These are phyloP conservation scores for Pisolithus microcarpus DNA, from an alignment of 768 basidiomycete genomes.

Conservation along the genomic window DNA sequence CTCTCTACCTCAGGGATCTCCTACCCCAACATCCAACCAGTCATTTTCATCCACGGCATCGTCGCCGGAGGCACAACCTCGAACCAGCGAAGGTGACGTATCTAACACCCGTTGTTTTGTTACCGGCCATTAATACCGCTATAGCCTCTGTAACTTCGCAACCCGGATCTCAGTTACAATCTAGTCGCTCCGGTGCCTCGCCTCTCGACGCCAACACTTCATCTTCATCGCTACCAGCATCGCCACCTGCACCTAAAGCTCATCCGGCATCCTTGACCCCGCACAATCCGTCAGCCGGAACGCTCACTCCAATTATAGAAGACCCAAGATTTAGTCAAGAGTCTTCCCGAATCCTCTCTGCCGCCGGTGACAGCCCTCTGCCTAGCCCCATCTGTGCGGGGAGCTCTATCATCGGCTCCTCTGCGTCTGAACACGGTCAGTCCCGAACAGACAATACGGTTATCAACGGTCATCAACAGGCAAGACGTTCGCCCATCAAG, in stretches of 20 bases:
- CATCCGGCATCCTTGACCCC: conserved; percentile 12
- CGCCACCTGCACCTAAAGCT: conserved; percentile 6
- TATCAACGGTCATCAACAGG: not conserved
- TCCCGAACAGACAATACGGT: not conserved
- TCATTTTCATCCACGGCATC: not conserved
- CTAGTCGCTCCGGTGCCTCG: conserved; percentile 30
- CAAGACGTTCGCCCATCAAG: conserved; percentile 8
- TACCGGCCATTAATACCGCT: conserved; percentile 4
- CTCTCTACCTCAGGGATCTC: conserved; percentile 13
- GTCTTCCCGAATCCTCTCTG: conserved; percentile 55
- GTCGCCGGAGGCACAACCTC: conserved; percentile 25
- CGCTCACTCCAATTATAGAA: conserved; percentile 23
- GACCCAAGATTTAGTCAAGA: conserved; percentile 45
- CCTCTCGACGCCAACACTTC: conserved; percentile 14
- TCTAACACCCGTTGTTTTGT: not conserved
- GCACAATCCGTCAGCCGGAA: conserved; percentile 16
- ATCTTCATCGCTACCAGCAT: conserved; percentile 9
- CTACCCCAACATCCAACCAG: conserved; percentile 5
- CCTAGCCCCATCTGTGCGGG: conserved; percentile 37
- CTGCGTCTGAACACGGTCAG: not conserved
- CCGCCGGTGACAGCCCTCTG: conserved; percentile 59
- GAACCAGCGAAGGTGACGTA: conserved; percentile 9
- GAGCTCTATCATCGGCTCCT: conserved; percentile 1
- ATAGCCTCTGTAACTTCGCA: conserved; percentile 2
- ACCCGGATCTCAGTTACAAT: conserved; percentile 4